phyloP scores from a whole-genome alignment of 2,329 filamentous ascomycete genomes.

The Neurospora sp. region DNA sequence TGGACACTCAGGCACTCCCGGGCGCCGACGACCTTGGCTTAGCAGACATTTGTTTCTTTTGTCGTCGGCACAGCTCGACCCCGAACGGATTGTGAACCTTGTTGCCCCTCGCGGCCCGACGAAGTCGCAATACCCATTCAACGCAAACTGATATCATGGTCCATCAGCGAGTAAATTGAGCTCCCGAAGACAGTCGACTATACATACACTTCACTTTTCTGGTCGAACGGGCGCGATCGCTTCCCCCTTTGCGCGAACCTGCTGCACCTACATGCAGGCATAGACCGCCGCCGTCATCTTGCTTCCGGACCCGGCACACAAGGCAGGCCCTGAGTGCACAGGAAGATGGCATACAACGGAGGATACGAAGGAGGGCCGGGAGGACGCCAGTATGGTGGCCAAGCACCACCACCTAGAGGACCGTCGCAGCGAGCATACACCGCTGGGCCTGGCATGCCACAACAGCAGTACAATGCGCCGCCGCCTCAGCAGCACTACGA shows the following conservation, averaged over 20 bases:
- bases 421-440: constrained; percentile 28
- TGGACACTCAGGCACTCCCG: background rate
- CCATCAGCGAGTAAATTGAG: background rate
- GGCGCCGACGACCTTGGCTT: background rate
- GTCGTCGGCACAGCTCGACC: background rate
- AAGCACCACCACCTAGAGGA: constrained; percentile 32
- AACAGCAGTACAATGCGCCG: constrained; percentile 24
- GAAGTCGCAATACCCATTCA: background rate
- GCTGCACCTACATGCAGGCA: background rate
- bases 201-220: background rate
- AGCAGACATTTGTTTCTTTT: background rate
- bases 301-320: background rate
- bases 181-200: background rate
- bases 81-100: background rate
- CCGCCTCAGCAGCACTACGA: constrained; percentile 30
- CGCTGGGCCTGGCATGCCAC: constrained; percentile 20
- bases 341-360: constrained; percentile 41
- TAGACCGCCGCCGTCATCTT: background rate
- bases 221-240: background rate
- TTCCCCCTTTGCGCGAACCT: background rate
- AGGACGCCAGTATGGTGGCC: constrained; percentile 37
- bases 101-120: constrained; percentile 1
- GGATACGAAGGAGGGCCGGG: constrained; percentile 30
- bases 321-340: constrained; percentile 8
- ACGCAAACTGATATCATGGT: background rate